Conservation (phyloP, 768 basidiomycete genomes). For the Leccinum olivaceopallidum region DNA sequence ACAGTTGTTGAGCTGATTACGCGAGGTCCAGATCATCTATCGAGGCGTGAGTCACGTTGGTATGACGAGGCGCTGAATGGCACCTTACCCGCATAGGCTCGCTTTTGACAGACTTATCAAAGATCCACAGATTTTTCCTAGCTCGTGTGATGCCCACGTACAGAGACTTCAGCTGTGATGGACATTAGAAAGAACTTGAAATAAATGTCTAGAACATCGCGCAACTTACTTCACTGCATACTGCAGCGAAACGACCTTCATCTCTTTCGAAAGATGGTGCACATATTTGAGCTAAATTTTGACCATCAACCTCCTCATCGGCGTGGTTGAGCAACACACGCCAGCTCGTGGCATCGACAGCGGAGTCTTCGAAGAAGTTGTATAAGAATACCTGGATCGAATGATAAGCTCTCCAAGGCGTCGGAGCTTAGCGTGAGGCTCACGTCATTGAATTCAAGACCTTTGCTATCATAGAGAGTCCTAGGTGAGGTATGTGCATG, state of each 20-base stretch:
- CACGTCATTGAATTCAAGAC: constrained; percentile 28
- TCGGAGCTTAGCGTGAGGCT: background rate
- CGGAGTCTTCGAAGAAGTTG: constrained; percentile 73
- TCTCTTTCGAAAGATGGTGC: constrained; percentile 49
- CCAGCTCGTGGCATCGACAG: constrained; percentile 54
- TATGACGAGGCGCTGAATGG: background rate
- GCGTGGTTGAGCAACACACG: constrained; percentile 51
- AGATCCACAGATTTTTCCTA: constrained; percentile 69
- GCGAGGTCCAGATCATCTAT: constrained; percentile 54
- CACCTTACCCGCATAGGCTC: constrained; percentile 54
- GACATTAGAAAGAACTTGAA: constrained; percentile 1
- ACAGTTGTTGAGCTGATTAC: constrained; percentile 47
- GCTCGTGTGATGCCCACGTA: constrained; percentile 76
- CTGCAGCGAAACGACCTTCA: constrained; percentile 47
- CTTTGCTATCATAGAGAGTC: constrained; percentile 37
- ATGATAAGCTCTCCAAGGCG: background rate
- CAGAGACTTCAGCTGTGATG: constrained; percentile 56
- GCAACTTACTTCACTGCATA: constrained; percentile 55
- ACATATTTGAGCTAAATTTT: constrained; percentile 14
- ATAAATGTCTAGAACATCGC: constrained; percentile 1
- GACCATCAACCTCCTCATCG: constrained; percentile 21
- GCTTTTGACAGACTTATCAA: constrained; percentile 56
- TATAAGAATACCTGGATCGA: constrained; percentile 61
- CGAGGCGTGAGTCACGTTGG: background rate
- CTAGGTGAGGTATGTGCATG: constrained; percentile 7